Evolutionary conservation across 2,329 filamentous ascomycete genomes (phyloP), one percentile per base, ranked within the genome.

Genomic region (Phyllosticta ampelicida): DNA sequence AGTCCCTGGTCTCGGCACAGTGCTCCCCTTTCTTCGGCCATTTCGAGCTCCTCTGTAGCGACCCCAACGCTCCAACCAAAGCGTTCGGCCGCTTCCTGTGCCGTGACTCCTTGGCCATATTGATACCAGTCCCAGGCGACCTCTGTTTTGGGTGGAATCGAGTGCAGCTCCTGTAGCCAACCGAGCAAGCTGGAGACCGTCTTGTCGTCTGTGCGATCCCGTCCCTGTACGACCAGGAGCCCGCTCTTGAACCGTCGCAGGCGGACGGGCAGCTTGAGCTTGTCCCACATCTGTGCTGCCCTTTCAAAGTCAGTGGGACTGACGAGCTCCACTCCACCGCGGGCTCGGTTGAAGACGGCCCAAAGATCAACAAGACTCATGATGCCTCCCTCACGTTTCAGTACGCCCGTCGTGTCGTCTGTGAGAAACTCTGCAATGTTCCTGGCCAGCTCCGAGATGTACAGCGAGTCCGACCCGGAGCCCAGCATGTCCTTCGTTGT

Each of bases 11-110:
- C 94, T 53, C 94, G 85, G 70, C 92, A 97, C 19, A 99, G 71
- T 2, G 85, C 83, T 0, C 94, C 94, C 58, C 82, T 84, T 70
- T 97, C 92, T 71, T 99, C 94, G 0, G 91, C 91, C 92, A 99
- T 96, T 69, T 96, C 89, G 11, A 99, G 78, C 74, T 99, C 94
- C 70, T 97, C 94, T 60, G 87, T 88, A 1, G 94, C 94, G 20
- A 99, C 92, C 9, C 94, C 94, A 8, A 99, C 86, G 69, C 94
- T 97, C 94, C 94, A 99, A 5, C 91, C 89, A 72, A 99, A 99
- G 54, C 84, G 79, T 71, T 95, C 89, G 0, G 94, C 94, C 0
- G 85, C 83, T 67, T 97, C 91, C 68, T 94, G 89, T 1, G 90
- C 90, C 13, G 90, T 96, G 26, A 97, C 85, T 9, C 94, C 90